Evolutionary conservation across 108 stramenopile genomes (phyloP).

Genomic region (Cylindrotheca closterium): DNA sequence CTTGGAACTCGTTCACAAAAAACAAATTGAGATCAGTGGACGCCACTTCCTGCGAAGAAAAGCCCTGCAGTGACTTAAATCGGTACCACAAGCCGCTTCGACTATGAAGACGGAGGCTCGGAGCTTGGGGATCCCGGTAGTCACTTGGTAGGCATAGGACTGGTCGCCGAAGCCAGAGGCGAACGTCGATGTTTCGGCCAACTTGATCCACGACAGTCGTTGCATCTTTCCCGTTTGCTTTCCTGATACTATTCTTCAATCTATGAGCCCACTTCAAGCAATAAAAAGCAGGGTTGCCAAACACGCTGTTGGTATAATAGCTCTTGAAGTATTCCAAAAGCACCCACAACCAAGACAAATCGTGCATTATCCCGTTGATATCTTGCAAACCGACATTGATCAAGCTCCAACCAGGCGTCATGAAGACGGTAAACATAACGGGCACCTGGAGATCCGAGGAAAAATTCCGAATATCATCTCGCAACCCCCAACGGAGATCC

Average conservation of each 20-base stretch:
- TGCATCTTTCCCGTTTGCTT: conserved; percentile 14
- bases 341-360: conserved; percentile 69
- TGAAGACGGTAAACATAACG: conserved; percentile 69
- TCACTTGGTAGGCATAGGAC: conserved; percentile 56
- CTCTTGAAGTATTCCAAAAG: conserved; percentile 73
- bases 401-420: conserved; percentile 70
- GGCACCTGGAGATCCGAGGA: conserved; percentile 41
- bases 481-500: conserved; percentile 70
- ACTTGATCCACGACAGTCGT: conserved; percentile 13
- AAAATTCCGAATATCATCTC: conserved; percentile 52
- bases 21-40: conserved; percentile 60
- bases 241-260: conserved; percentile 31
- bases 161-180: conserved; percentile 67
- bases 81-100: conserved; percentile 72
- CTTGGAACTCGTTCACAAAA: conserved; percentile 37
- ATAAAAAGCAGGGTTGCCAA: conserved; percentile 61
- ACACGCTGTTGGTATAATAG: conserved; percentile 60
- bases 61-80: conserved; percentile 59
- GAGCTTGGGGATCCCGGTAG: conserved; percentile 20
- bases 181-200: conserved; percentile 65
- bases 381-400: conserved; percentile 75
- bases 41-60: conserved; percentile 70
- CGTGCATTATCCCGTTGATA: conserved; percentile 45
- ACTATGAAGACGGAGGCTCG: conserved; percentile 55
- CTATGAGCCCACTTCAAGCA: conserved; percentile 42